Evolutionary conservation across 2,329 filamentous ascomycete species (phyloP).

Genomic region (Fonsecaea nubica): DNA sequence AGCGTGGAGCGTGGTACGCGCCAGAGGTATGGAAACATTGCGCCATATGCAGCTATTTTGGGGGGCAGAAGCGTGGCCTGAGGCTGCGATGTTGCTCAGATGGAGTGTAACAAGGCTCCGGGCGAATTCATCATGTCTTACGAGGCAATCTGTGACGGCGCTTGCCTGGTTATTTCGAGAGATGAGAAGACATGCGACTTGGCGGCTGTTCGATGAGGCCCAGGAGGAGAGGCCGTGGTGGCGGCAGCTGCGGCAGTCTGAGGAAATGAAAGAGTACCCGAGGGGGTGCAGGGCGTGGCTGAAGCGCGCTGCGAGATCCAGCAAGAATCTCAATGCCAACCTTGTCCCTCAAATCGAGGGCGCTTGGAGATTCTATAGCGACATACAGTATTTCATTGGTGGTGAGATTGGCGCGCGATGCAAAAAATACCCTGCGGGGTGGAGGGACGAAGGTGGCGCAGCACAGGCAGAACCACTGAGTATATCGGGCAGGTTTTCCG

Average conservation of each 20-base stretch:
- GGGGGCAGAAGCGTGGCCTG: constrained; percentile 15
- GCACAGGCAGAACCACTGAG: no score
- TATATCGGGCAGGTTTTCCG: not conserved
- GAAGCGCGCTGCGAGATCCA: constrained; percentile 33
- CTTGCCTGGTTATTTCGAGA: constrained; percentile 37
- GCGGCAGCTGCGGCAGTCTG: constrained; percentile 23
- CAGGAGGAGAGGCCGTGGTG: constrained; percentile 8
- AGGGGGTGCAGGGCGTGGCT: constrained; percentile 18
- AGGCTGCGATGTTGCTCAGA: constrained; percentile 20
- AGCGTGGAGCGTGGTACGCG: constrained; percentile 36
- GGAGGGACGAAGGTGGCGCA: constrained; percentile 24
- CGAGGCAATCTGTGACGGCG: constrained; percentile 37
- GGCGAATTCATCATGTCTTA: constrained; percentile 33
- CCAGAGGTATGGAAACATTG: constrained; percentile 34
- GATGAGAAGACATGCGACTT: constrained; percentile 34
- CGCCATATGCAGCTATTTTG: constrained; percentile 34
- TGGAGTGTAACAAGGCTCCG: constrained; percentile 29
- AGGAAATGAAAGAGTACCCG: constrained; percentile 26
- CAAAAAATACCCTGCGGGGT: constrained; percentile 18
- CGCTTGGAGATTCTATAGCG: constrained; percentile 23
- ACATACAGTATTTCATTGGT: constrained; percentile 21
- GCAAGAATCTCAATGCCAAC: not conserved
- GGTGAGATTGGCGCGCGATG: constrained; percentile 24
- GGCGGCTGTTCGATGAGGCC: constrained; percentile 33
- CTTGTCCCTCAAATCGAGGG: constrained; percentile 22